phyloP scores from a whole-genome alignment of 768 basidiomycete genomes.

The Suillus placidus region DNA sequence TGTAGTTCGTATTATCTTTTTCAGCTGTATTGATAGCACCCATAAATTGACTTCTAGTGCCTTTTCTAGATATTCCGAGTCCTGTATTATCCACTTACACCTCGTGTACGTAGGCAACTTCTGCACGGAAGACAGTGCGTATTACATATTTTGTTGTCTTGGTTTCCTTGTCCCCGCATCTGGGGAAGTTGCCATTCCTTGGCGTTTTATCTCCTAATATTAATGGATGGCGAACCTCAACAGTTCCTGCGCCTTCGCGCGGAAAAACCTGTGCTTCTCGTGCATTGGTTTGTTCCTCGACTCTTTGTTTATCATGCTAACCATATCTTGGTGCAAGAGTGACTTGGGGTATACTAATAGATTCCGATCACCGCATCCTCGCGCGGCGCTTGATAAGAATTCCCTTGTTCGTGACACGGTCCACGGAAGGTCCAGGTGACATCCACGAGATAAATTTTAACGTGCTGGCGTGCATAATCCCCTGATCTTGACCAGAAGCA shows the following conservation, averaged over 20 bases:
- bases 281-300: neutral
- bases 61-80: neutral
- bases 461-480: too few species aligned
- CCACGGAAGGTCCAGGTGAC: neutral
- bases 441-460: neutral
- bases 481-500: neutral
- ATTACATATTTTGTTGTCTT: neutral
- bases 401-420: neutral
- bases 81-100: neutral
- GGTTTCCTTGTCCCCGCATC: neutral
- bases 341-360: neutral
- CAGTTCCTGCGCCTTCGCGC: neutral
- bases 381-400: neutral
- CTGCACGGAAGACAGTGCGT: neutral
- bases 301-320: neutral
- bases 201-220: constrained; percentile 1
- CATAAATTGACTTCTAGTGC: constrained; percentile 2
- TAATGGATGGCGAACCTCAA: neutral
- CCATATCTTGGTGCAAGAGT: neutral
- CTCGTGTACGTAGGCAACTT: neutral
- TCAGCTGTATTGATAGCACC: constrained; percentile 11
- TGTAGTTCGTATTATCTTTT: constrained; percentile 11
- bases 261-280: neutral
- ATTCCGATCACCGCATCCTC: neutral
- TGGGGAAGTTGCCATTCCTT: neutral